Evolutionary conservation across 805 yeast genomes (phyloP), one percentile per base, ranked within the genome.

Genomic region (Yamadazyma sp.): DNA sequence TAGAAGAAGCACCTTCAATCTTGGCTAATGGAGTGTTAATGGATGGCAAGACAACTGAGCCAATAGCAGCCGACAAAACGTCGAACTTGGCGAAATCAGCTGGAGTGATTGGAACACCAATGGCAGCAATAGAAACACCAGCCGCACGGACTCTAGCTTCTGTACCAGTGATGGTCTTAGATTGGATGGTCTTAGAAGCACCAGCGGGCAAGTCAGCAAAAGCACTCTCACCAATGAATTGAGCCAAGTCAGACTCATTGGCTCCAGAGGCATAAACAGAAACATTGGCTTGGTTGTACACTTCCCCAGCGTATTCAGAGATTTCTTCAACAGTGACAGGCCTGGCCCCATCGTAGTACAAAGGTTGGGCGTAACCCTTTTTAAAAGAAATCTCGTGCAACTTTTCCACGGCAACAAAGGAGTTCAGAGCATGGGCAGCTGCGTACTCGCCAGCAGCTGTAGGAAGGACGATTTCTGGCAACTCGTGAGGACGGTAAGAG

Each of bases 311-410:
- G 59, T 70, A 86, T 29, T 61, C 62, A 52, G 75, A 71, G 56
- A 93, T 72, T 44, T 83, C 88, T 38, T 81, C 88, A 50, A 79
- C 69, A 30, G 78, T 54, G 35, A 60, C 47, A 52, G 71, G 67
- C 47, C 73, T 63, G 47, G 75, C 73, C 45, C 86, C 84, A 61
- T 84, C 84, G 60, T 77, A 86, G 61, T 75, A 75, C 54, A 87
- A 73, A 48, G 95, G 83, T 66, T 82, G 78, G 56, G 96, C 97
- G 55, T 86, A 78, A 38, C 96, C 97, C 45, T 65, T 71, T 74
- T 93, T 85, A 80, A 84, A 93, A 35, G 95, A 78, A 44, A 80
- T 68, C 52, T 79, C 78, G 69, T 86, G 91, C 58, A 88, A 77
- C 50, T 80, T 76, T 67, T 89, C 96, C 45, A 80, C 62, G 28